phyloP scores from a whole-genome alignment of 1,284 basidiomycete genomes.

The Ceratobasidium theobromae region DNA sequence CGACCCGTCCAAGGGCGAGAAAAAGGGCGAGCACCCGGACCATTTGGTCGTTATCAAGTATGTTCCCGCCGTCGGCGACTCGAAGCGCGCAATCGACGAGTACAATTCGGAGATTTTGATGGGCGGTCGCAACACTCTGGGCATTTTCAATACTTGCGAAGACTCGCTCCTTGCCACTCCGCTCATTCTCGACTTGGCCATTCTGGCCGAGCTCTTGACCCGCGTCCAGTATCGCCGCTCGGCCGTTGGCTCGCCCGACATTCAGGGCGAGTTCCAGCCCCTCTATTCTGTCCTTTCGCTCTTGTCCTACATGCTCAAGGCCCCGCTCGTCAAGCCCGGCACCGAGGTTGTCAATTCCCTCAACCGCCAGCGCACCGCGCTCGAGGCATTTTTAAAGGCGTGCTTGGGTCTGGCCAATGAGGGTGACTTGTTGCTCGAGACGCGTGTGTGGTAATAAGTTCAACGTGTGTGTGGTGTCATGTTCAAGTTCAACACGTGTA shows the following conservation, averaged over 20 bases:
- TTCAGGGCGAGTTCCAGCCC: constrained; percentile 65
- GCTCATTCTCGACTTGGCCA: constrained; percentile 90
- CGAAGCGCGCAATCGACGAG: constrained; percentile 97
- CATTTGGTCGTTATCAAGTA: constrained; percentile 97
- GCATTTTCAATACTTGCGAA: constrained; percentile 97
- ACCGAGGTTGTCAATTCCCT: constrained; percentile 87
- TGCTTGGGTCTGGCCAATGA: constrained; percentile 85
- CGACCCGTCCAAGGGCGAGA: constrained; percentile 51
- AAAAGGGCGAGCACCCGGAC: constrained; percentile 93
- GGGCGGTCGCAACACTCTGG: constrained; percentile 74
- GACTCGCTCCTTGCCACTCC: constrained; percentile 96
- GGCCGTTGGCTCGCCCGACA: no score
- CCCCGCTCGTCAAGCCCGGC: constrained; percentile 94
- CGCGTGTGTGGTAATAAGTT: constrained; percentile 91
- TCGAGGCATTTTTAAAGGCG: constrained; percentile 91
- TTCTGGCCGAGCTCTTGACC: constrained; percentile 93
- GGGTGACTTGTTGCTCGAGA: constrained; percentile 80
- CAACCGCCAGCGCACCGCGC: constrained; percentile 90
- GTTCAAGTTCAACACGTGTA: constrained; percentile 27
- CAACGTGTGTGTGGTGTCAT: constrained; percentile 38
- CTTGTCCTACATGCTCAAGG: constrained; percentile 96
- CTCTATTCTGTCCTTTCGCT: constrained; percentile 88
- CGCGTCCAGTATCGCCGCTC: constrained; percentile 86
- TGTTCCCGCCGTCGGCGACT: constrained; percentile 92
- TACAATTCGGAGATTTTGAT: constrained; percentile 87